Evolutionary conservation across 768 basidiomycete species (phyloP), one percentile per base, ranked within the genome.

Genomic region (Cystofilobasidium capitatum): DNA sequence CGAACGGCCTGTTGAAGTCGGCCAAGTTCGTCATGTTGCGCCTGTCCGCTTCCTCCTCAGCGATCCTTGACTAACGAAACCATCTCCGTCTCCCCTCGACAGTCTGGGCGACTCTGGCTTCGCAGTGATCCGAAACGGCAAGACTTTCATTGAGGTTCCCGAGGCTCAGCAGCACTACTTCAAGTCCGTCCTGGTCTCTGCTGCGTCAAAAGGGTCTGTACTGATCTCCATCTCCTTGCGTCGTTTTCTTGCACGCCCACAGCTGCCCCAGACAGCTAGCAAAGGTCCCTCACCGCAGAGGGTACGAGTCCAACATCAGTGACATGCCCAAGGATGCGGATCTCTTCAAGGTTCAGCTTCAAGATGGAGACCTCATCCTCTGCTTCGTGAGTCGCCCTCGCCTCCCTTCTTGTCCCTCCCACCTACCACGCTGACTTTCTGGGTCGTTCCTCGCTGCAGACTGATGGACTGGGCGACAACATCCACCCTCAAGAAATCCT

Each of bases 61-160:
- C 39, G 17, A 7, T 40, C 5, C n/a, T 26, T 26, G 3, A 17
- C 24, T 20, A 29, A 44, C 49, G 36, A 26, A 57, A 36, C 35
- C 16, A 8, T 26, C 16, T 33, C 24, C 39, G 31, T 51, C 69
- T 65, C 62, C 67, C 29, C 31, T 14, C 36, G 20, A 16, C 51
- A 78, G 75, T 65, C 71, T 78, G 5, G 77, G 77, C 17, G 77
- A 78, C 55, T 77, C 76, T 9, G 77, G 77, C 1, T 75, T 70
- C 40, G 69, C 72, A 2, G 75, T 78, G 29, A 70, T 78, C 47
- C 67, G 76, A 26, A 69, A 75, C 31, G 54, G 61, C 51, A 9
- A 57, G 13, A 62, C 47, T 7, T 62, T 68, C 40, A 24, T 62
- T 16, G 54, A 57, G 29, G 60, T 68, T 4, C 66, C 66, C 33